A percentile compares a stretch with the other conserved stretches of the same genome.
Conservation (phyloP, 805 yeast genomes). For the Yarrowia phangngaensis region DNA sequence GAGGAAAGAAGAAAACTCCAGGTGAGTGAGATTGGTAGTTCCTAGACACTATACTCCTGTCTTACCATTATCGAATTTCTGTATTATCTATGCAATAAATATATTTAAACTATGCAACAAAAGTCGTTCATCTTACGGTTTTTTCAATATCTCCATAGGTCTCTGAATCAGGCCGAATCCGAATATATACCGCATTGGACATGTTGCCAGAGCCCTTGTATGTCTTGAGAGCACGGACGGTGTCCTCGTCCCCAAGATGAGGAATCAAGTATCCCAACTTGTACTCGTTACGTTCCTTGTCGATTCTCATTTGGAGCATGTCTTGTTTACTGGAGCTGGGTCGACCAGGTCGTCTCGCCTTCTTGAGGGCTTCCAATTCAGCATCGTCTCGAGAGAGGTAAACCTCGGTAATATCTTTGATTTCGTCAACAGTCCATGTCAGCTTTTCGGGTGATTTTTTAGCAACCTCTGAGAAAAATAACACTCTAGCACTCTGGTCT, state of each 20-base stretch:
- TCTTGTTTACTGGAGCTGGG: constrained; percentile 73
- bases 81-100: constrained; percentile 7
- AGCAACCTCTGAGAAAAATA: constrained; percentile 55
- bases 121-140: constrained; percentile 13
- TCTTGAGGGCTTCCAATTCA: constrained; percentile 61
- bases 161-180: constrained; percentile 32
- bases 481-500: constrained; percentile 46
- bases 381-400: constrained; percentile 65
- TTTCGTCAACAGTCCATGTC: constrained; percentile 54
- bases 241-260: constrained; percentile 57
- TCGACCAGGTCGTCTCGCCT: constrained; percentile 77
- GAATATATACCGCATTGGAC: constrained; percentile 53
- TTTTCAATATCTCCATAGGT: constrained; percentile 27
- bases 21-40: not conserved
- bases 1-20: constrained; percentile 5
- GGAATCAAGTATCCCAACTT: constrained; percentile 70
- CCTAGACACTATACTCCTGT: not conserved
- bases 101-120: constrained; percentile 3
- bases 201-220: constrained; percentile 88
- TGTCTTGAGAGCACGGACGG: constrained; percentile 55
- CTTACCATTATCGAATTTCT: constrained; percentile 25
- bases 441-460: constrained; percentile 43
- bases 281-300: constrained; percentile 59
- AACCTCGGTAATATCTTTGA: constrained; percentile 56
- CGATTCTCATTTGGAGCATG: constrained; percentile 56